A percentile compares a stretch with the other conserved stretches of the same genome.
These are phyloP conservation scores for Sequoiadendron giganteum DNA, from an alignment of 75 land plant genomes.

Conservation along the genomic window DNA sequence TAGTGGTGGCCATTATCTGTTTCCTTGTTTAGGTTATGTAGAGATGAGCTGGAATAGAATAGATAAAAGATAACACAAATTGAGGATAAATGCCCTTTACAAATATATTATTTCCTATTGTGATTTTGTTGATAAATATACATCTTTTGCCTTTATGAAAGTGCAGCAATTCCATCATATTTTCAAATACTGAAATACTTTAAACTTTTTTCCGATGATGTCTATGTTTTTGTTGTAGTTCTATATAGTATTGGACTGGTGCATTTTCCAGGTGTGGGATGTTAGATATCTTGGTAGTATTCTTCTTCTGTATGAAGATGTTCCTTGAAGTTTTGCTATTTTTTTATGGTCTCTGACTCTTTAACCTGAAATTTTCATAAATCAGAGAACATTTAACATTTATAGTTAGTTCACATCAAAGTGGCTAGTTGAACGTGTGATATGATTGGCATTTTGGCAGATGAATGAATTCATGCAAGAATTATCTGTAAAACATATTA, in stretches of 20 bases:
- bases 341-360: neutral
- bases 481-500: constrained; percentile 57
- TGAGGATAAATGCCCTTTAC: neutral
- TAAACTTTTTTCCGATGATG: neutral
- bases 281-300: neutral
- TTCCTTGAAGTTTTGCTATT: neutral
- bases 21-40: neutral
- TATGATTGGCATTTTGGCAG: constrained; percentile 22
- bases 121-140: neutral
- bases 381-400: neutral
- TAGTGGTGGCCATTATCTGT: neutral
- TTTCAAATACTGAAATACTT: neutral
- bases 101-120: neutral
- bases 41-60: neutral
- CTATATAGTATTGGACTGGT: neutral
- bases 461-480: constrained; percentile 72
- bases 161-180: neutral
- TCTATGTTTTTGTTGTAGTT: neutral
- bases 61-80: neutral
- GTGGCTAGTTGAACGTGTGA: neutral
- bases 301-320: too few species aligned
- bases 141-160: too few species aligned
- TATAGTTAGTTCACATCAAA: neutral
- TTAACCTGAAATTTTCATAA: neutral
- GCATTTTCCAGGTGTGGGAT: neutral